A percentile compares a stretch with the other conserved stretches of the same genome.
phyloP scores from a whole-genome alignment of 2,329 filamentous ascomycete species.

The Alternaria ethzedia region DNA sequence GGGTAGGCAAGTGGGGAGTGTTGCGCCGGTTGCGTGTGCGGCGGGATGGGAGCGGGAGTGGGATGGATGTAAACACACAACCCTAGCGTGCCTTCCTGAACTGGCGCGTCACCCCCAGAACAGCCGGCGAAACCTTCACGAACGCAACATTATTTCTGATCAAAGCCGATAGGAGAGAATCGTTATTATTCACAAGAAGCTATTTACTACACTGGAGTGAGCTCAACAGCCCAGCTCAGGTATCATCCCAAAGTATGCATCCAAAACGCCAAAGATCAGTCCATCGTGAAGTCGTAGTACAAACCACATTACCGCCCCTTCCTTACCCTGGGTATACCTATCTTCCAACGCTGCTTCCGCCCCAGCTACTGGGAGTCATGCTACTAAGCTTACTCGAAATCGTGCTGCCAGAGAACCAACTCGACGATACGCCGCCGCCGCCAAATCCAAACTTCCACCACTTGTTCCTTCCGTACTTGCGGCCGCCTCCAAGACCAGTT shows the following conservation, averaged over 20 bases:
- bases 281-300: conserved; percentile 8
- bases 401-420: conserved; percentile 47
- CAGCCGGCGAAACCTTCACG: neutral
- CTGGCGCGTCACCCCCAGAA: neutral
- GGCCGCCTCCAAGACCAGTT: conserved; percentile 38
- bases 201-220: conserved; percentile 1
- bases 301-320: neutral
- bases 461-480: conserved; percentile 16
- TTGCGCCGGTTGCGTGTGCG: conserved; percentile 6
- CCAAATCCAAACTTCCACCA: conserved; percentile 38
- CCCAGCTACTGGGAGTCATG: conserved; percentile 42
- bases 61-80: conserved; percentile 12
- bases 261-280: conserved; percentile 6
- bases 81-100: conserved; percentile 5
- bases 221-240: conserved; percentile 2
- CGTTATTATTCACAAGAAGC: conserved; percentile 8
- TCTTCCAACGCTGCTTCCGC: conserved; percentile 38
- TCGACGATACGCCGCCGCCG: conserved; percentile 30
- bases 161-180: neutral
- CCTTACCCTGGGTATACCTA: conserved; percentile 3
- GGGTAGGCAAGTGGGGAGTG: neutral
- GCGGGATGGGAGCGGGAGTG: conserved; percentile 9
- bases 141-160: neutral
- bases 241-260: conserved; percentile 12
- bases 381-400: conserved; percentile 48